A percentile compares a stretch with the other conserved stretches of the same genome.
phyloP scores from a whole-genome alignment of 352 stramenopile species.

The Thraustochytrium sp. region DNA sequence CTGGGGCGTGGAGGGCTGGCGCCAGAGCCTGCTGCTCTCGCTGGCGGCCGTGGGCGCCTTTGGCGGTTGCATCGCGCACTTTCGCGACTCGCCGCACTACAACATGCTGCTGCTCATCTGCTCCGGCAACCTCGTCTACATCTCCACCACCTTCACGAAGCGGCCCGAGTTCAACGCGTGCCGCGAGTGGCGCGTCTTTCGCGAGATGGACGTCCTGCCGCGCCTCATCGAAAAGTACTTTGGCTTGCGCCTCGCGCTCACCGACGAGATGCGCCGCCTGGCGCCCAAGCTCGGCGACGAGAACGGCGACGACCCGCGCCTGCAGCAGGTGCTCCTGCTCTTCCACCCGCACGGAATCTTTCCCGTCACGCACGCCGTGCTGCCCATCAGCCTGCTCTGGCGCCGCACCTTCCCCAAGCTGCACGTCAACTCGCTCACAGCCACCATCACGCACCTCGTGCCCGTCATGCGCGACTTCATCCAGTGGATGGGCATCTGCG shows the following conservation, averaged over 20 bases:
- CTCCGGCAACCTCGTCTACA: constrained; percentile 19
- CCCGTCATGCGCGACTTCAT: constrained; percentile 39
- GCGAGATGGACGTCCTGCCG: not conserved
- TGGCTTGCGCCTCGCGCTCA: constrained; percentile 14
- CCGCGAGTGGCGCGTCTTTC: not conserved
- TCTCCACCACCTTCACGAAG: constrained; percentile 41
- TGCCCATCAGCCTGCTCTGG: not conserved
- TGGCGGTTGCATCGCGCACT: not conserved
- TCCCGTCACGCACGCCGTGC: constrained; percentile 5
- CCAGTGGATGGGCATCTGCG: constrained; percentile 29
- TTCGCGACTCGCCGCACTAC: constrained; percentile 2
- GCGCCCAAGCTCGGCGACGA: constrained; percentile 11
- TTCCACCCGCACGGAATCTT: constrained; percentile 44
- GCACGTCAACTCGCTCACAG: constrained; percentile 15
- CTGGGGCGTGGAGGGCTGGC: constrained; percentile 20
- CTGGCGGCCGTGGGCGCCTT: not conserved
- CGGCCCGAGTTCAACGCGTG: constrained; percentile 30
- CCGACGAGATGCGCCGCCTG: not conserved
- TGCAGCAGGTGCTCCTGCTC: constrained; percentile 21
- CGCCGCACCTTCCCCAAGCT: not conserved
- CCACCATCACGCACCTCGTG: constrained; percentile 30
- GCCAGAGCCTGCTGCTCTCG: constrained; percentile 15
- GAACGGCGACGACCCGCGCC: constrained; percentile 1
- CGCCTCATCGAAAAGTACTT: constrained; percentile 8
- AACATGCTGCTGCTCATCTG: constrained; percentile 30